Evolutionary conservation across 495 filamentous ascomycete genomes (phyloP), one percentile per base, ranked within the genome.

Genomic region (Daldinia bambusicola): DNA sequence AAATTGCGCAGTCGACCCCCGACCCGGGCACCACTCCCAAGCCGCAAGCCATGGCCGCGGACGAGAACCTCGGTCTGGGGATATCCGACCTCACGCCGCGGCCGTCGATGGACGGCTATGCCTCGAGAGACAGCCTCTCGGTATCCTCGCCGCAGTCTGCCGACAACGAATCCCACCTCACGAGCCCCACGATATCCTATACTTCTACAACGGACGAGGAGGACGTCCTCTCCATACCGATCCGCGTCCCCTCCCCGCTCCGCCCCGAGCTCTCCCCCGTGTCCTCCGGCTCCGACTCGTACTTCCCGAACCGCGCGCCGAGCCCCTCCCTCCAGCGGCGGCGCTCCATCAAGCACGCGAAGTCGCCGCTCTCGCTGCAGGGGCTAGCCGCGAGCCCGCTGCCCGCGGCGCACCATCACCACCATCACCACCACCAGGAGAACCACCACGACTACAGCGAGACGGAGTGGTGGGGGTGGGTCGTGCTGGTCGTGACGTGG

Each of bases 391-490:
- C 84, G 12, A 79, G 83, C 32, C 80, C 83, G 9, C 71, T 81
- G 0, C 76, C 77, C 4, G 63, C 74, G 6, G 76, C 80, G 20
- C 83, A 86, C 55, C 26, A 26, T 3, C 26, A 26, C 26, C 83
- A 86, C 55, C 26, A 26, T 3, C 26, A 26, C 26, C 83, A 86
- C 55, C 26, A 26, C 26, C 26, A 26, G 1, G 82, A 81, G 8
- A 88, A 90, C 57, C 92, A 90, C 57, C 92, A 90, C 89, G 92
- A 96, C 80, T 97, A 97, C 76, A 88, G 89, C 52, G 94, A 97
- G 80, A 99, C 95, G 14, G 93, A 92, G 74, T 95, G 90, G 89
- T 99, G 94, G 94, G 95, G 95, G 2, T 98, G 93, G 92, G 89
- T 97, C 1, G 90, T 99, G 4, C 83, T 98, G 30, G 79, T 91